Evolutionary conservation across 495 filamentous ascomycete genomes (phyloP).

Genomic region (Tuber melanosporum): DNA sequence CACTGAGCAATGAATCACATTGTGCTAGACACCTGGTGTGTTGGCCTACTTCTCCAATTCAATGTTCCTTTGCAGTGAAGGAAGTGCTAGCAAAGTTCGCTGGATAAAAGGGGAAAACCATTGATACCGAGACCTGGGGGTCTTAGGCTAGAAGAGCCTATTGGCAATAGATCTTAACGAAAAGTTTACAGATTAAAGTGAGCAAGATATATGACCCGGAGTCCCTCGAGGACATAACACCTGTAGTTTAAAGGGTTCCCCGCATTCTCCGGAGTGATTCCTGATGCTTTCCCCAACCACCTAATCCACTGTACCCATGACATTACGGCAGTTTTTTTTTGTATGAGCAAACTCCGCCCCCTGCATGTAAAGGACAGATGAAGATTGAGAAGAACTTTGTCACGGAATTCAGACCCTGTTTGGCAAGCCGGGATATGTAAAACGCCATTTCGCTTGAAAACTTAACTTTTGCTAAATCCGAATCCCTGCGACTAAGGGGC

Average conservation of each 20-base stretch:
- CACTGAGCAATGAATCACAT: background rate
- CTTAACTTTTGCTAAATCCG: no score
- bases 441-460: no score
- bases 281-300: background rate
- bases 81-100: background rate
- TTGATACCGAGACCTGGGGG: background rate
- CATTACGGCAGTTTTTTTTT: background rate
- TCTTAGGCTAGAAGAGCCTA: background rate
- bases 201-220: background rate
- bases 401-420: no score
- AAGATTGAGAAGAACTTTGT: background rate
- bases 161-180: background rate
- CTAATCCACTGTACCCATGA: background rate
- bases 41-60: background rate
- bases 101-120: background rate
- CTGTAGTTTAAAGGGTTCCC: background rate
- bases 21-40: background rate
- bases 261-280: background rate
- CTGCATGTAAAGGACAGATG: background rate
- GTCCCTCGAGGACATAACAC: background rate
- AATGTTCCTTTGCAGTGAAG: background rate
- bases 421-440: no score
- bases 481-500: no score
- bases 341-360: background rate
- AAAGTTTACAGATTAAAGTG: background rate